Conservation (phyloP, 805 yeast genomes). For the Hanseniaspora clermontiae region DNA sequence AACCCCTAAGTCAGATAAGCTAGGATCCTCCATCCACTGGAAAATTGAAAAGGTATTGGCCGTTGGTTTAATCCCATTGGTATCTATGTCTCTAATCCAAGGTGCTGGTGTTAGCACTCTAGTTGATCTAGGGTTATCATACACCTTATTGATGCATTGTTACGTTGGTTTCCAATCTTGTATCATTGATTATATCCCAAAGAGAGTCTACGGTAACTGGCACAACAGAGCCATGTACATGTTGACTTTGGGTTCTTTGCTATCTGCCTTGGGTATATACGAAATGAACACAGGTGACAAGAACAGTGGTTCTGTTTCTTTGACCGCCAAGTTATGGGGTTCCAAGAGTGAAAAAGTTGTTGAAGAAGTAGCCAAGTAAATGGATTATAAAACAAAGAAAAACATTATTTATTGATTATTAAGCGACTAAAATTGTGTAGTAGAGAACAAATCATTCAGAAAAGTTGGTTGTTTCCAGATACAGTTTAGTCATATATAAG, state of each 20-base stretch:
- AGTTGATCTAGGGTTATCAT: slow-evolving; percentile 57
- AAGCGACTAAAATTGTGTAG: neutral
- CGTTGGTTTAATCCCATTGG: slow-evolving; percentile 61
- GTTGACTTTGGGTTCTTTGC: slow-evolving; percentile 57
- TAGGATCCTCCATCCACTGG: slow-evolving; percentile 90
- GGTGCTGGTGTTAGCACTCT: slow-evolving; percentile 55
- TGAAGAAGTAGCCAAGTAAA: neutral
- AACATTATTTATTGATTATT: neutral
- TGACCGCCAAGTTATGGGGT: slow-evolving; percentile 51
- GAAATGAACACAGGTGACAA: slow-evolving; percentile 51
- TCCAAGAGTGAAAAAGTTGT: slow-evolving; percentile 15
- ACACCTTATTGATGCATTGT: slow-evolving; percentile 59
- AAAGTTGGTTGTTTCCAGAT: too few relatives aligned
- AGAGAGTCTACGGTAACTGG: slow-evolving; percentile 69
- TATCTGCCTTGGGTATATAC: slow-evolving; percentile 70
- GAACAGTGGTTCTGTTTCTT: slow-evolving; percentile 62
- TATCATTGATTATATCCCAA: slow-evolving; percentile 84
- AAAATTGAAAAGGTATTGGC: slow-evolving; percentile 67
- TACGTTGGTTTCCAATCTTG: slow-evolving; percentile 83
- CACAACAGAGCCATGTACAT: slow-evolving; percentile 56
- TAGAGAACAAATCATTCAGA: too few relatives aligned
- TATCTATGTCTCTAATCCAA: slow-evolving; percentile 59
- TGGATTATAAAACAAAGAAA: neutral
- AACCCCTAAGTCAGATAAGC: slow-evolving; percentile 47
- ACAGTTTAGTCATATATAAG: neutral